phyloP scores from a whole-genome alignment of 2,329 filamentous ascomycete species.

The Zelopaecilomyces penicillatus region DNA sequence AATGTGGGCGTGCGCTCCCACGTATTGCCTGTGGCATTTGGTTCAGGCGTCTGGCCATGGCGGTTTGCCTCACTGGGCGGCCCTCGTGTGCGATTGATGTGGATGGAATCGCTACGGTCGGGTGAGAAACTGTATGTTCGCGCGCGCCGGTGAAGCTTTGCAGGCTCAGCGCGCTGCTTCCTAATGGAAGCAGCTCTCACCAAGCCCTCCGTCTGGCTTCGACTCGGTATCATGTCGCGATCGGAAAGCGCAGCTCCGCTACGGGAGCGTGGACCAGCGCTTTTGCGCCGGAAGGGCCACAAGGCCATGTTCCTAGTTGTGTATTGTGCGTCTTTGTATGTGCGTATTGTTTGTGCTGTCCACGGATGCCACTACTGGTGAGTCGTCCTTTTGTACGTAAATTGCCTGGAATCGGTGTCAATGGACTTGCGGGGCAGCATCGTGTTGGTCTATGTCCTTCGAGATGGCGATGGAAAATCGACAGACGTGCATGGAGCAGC shows the following conservation, averaged over 20 bases:
- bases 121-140: constrained; percentile 56
- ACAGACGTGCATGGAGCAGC: constrained; percentile 6
- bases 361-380: constrained; percentile 13
- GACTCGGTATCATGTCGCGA: constrained; percentile 35
- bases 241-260: constrained; percentile 47
- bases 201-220: constrained; percentile 25
- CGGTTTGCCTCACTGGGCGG: constrained; percentile 9
- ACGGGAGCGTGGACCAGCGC: constrained; percentile 52
- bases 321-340: constrained; percentile 10
- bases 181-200: constrained; percentile 23
- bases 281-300: constrained; percentile 75
- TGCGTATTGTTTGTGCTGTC: constrained; percentile 6
- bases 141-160: constrained; percentile 38
- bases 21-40: not conserved
- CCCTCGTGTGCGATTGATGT: constrained; percentile 23
- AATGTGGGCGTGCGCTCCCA: constrained; percentile 40
- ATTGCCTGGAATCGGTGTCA: constrained; percentile 4
- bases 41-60: constrained; percentile 7
- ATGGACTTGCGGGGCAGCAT: constrained; percentile 8
- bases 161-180: constrained; percentile 37
- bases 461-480: not conserved
- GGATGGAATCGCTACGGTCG: constrained; percentile 47
- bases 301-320: constrained; percentile 52
- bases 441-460: constrained; percentile 5
- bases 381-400: constrained; percentile 19